Percentiles rank a stretch among this genome's conserved stretches.
Evolutionary conservation across 2,329 filamentous ascomycete species (phyloP).

Genomic region (Phymatotrichopsis omnivora): DNA sequence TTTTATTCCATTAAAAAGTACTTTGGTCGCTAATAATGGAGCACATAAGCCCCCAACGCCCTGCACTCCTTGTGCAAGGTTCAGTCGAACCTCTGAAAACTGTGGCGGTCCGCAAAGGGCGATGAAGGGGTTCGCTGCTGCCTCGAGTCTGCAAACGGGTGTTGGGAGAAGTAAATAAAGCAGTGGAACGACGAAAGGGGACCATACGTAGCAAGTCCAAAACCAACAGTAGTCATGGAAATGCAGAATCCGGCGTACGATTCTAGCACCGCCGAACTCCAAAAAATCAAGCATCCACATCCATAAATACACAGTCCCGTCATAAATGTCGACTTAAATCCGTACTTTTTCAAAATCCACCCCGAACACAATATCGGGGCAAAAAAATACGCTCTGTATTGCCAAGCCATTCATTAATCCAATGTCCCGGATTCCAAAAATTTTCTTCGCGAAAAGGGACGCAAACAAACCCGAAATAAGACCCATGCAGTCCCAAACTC

Average conservation of each 20-base stretch:
- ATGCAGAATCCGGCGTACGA: slow-evolving; percentile 67
- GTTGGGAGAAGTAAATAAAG: not conserved
- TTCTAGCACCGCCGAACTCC: slow-evolving; percentile 64
- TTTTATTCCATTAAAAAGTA: slow-evolving; percentile 1
- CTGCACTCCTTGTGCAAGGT: slow-evolving; percentile 67
- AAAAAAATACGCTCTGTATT: slow-evolving; percentile 31
- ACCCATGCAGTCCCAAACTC: slow-evolving; percentile 16
- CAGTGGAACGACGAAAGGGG: not conserved
- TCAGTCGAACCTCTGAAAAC: slow-evolving; percentile 66
- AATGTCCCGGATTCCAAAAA: slow-evolving; percentile 21
- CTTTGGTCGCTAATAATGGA: slow-evolving; percentile 45
- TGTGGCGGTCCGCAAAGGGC: slow-evolving; percentile 62
- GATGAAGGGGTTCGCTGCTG: slow-evolving; percentile 64
- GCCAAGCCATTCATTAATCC: not conserved
- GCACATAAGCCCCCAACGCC: slow-evolving; percentile 64
- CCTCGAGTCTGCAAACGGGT: slow-evolving; percentile 56
- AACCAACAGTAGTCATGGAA: slow-evolving; percentile 57
- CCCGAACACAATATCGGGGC: slow-evolving; percentile 36
- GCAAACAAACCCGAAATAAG: slow-evolving; percentile 11
- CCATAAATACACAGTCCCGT: slow-evolving; percentile 60
- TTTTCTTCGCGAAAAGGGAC: too few relatives aligned
- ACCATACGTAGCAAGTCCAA: slow-evolving; percentile 38
- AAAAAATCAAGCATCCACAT: slow-evolving; percentile 69
- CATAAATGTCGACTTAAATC: slow-evolving; percentile 74
- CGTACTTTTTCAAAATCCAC: slow-evolving; percentile 58